phyloP scores from a whole-genome alignment of 495 filamentous ascomycete species.

The Echria macrotheca region DNA sequence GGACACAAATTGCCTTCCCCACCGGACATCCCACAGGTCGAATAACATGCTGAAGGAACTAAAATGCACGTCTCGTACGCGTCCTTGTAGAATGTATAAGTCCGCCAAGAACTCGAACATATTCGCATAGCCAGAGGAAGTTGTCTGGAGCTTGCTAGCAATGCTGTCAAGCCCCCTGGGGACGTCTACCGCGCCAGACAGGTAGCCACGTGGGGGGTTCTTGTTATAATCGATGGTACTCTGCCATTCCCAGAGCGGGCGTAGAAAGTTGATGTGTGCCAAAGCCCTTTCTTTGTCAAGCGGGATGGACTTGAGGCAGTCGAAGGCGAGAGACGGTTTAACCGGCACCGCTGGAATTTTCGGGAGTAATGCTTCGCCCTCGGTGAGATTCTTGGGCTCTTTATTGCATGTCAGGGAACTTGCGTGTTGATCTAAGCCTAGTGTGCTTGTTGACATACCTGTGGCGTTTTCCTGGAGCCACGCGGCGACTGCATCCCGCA shows the following conservation, averaged over 20 bases:
- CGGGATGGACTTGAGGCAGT: conserved; percentile 17
- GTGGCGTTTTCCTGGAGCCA: background rate
- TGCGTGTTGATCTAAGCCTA: background rate
- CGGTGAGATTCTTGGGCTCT: background rate
- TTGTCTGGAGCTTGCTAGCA: conserved; percentile 12
- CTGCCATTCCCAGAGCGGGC: conserved; percentile 23
- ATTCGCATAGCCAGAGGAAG: conserved; percentile 26
- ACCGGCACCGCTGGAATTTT: conserved; percentile 10
- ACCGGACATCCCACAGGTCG: conserved; percentile 12
- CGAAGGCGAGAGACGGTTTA: conserved; percentile 15
- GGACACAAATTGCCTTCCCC: conserved; percentile 11
- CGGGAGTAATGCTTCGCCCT: background rate
- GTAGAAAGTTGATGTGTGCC: conserved; percentile 11
- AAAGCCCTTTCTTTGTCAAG: conserved; percentile 11
- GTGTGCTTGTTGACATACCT: background rate
- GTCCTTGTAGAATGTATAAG: conserved; percentile 4
- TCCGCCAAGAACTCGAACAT: conserved; percentile 49
- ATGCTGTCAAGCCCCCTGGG: conserved; percentile 33
- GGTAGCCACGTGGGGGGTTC: conserved; percentile 37
- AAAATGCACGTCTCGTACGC: conserved; percentile 17
- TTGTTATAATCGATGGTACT: conserved; percentile 38
- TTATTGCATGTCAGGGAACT: background rate
- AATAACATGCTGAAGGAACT: conserved; percentile 1
- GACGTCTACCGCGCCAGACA: conserved; percentile 36
- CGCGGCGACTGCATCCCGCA: background rate